Percentiles rank a stretch among this genome's conserved stretches.
Evolutionary conservation across 805 yeast species (phyloP).

Genomic region (Wickerhamomyces hampshirensis): DNA sequence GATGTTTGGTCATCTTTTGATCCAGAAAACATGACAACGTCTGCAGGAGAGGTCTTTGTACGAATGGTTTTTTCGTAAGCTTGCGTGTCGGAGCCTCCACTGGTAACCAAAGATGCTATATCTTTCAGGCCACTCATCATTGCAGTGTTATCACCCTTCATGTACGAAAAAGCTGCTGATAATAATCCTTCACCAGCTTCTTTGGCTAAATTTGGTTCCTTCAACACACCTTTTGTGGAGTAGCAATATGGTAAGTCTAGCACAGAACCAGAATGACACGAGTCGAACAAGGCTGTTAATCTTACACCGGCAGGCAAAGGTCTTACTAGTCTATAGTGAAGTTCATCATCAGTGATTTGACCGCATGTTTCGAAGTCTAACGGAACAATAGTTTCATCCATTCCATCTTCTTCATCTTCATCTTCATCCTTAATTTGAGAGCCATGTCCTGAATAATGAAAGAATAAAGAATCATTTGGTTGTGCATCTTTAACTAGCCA

Average conservation of each 20-base stretch:
- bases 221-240: conserved; percentile 77
- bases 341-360: conserved; percentile 64
- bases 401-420: conserved; percentile 74
- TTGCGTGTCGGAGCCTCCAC: conserved; percentile 33
- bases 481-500: conserved; percentile 74
- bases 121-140: conserved; percentile 40
- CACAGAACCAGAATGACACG: conserved; percentile 84
- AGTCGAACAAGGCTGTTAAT: conserved; percentile 75
- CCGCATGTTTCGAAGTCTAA: conserved; percentile 67
- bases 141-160: conserved; percentile 47
- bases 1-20: conserved; percentile 82
- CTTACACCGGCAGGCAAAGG: conserved; percentile 71
- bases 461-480: conserved; percentile 73
- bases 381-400: conserved; percentile 70
- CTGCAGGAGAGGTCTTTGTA: conserved; percentile 68
- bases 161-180: conserved; percentile 53
- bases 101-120: conserved; percentile 35
- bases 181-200: conserved; percentile 69
- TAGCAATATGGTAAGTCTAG: conserved; percentile 76
- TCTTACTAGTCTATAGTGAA: conserved; percentile 67
- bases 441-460: conserved; percentile 89
- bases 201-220: conserved; percentile 74
- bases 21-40: conserved; percentile 71
- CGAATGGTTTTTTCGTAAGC: conserved; percentile 39
- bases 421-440: conserved; percentile 64